Conservation (phyloP, 202 grass and related monocot genomes). For the Schoenoplectus tabernaemontani region DNA sequence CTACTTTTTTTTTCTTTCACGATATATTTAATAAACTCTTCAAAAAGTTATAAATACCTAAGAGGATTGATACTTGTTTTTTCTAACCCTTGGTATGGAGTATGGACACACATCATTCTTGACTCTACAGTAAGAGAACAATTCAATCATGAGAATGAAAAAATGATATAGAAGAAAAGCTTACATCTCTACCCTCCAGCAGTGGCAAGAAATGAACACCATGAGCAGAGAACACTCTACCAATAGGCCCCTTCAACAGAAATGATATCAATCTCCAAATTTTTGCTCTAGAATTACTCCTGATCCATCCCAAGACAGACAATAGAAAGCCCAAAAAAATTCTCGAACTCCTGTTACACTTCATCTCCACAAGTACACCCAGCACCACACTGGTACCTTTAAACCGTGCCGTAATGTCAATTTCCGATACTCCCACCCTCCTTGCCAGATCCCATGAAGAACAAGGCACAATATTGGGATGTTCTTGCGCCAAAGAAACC, state of each 20-base stretch:
- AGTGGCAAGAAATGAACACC: slow-evolving; percentile 69
- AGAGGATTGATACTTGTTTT: neutral
- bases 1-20: neutral
- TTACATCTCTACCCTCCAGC: slow-evolving; percentile 33
- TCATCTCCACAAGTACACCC: slow-evolving; percentile 39
- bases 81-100: neutral
- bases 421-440: slow-evolving; percentile 29
- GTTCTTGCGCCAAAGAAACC: neutral
- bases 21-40: slow-evolving; percentile 11
- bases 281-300: slow-evolving; percentile 21
- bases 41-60: neutral
- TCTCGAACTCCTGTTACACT: slow-evolving; percentile 21
- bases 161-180: slow-evolving; percentile 20
- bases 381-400: slow-evolving; percentile 24
- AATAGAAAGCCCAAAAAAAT: slow-evolving; percentile 41
- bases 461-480: slow-evolving; percentile 23
- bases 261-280: slow-evolving; percentile 42
- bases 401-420: slow-evolving; percentile 29
- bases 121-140: neutral
- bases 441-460: slow-evolving; percentile 36
- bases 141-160: neutral
- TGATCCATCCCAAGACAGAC: slow-evolving; percentile 40
- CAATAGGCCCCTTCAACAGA: slow-evolving; percentile 27
- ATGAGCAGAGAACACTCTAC: slow-evolving; percentile 21
- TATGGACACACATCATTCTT: neutral